These are phyloP conservation scores for Prunus fruticosa DNA, from an alignment of 306 rosid genomes.

Conservation along the genomic window DNA sequence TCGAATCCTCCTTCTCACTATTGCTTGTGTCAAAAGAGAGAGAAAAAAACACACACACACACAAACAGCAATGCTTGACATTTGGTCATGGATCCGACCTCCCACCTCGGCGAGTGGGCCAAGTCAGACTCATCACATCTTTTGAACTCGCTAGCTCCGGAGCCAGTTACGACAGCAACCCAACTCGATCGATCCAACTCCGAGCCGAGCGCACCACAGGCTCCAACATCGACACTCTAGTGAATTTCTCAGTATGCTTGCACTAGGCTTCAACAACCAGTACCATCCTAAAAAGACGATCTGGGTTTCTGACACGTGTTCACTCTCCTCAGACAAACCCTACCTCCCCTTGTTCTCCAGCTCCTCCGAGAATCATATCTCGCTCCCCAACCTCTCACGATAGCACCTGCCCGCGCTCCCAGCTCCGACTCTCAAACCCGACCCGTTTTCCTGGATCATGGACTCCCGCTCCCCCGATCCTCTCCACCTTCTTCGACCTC, in stretches of 20 bases:
- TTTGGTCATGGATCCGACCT: slow-evolving; percentile 91
- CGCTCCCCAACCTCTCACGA: slow-evolving; percentile 65
- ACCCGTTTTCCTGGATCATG: slow-evolving; percentile 78
- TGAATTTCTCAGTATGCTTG: slow-evolving; percentile 52
- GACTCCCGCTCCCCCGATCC: slow-evolving; percentile 87
- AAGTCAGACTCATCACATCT: slow-evolving; percentile 40
- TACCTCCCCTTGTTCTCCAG: slow-evolving; percentile 82
- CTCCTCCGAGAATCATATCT: slow-evolving; percentile 84
- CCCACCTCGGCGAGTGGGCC: slow-evolving; percentile 48
- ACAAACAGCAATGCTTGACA: slow-evolving; percentile 40
- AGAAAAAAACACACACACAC: neutral
- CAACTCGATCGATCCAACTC: slow-evolving; percentile 52
- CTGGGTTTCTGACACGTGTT: slow-evolving; percentile 74
- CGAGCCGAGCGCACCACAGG: slow-evolving; percentile 52
- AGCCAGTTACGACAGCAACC: neutral
- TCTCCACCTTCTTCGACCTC: slow-evolving; percentile 74
- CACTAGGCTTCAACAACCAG: slow-evolving; percentile 56
- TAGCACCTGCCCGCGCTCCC: slow-evolving; percentile 82
- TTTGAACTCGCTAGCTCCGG: slow-evolving; percentile 55
- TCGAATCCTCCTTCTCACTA: neutral
- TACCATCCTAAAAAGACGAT: slow-evolving; percentile 35
- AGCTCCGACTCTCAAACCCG: slow-evolving; percentile 71
- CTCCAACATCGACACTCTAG: slow-evolving; percentile 38
- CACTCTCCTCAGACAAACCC: slow-evolving; percentile 57
- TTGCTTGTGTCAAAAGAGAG: too few relatives aligned